These are phyloP conservation scores for Cardiospermum halicacabum DNA, from an alignment of 345 rosid genomes.

Conservation along the genomic window DNA sequence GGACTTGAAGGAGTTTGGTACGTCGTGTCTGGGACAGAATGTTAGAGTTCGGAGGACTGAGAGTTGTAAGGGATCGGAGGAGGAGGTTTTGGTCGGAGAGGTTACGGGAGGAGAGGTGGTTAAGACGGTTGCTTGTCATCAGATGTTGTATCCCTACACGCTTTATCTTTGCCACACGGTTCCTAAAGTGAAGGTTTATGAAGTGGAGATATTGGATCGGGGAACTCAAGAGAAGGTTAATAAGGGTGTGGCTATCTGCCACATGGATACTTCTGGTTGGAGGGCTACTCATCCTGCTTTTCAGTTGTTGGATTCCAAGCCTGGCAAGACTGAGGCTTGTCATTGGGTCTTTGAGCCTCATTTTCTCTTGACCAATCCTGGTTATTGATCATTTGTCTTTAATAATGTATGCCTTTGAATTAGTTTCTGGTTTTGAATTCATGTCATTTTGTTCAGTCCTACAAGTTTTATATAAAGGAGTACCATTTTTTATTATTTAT, in stretches of 20 bases:
- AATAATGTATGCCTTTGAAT: too few relatives aligned
- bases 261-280: slow-evolving; percentile 45
- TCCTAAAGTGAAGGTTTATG: slow-evolving; percentile 42
- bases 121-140: neutral
- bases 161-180: slow-evolving; percentile 50
- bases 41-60: neutral
- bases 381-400: too few relatives aligned
- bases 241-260: slow-evolving; percentile 47
- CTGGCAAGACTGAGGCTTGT: slow-evolving; percentile 46
- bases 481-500: too few relatives aligned
- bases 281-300: slow-evolving; percentile 45
- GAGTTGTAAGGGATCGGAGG: neutral
- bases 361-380: slow-evolving; percentile 31
- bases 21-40: neutral
- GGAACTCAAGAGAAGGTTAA: slow-evolving; percentile 30
- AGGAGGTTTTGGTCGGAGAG: neutral
- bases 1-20: slow-evolving; percentile 15
- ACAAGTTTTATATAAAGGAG: too few relatives aligned
- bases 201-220: slow-evolving; percentile 41
- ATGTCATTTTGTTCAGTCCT: too few relatives aligned
- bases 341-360: slow-evolving; percentile 53
- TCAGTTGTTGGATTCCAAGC: slow-evolving; percentile 32
- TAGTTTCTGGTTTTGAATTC: too few relatives aligned
- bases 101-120: neutral
- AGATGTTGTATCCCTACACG: neutral